Conservation (phyloP, 2,329 filamentous ascomycete genomes). For the Talaromyces pinophilus region DNA sequence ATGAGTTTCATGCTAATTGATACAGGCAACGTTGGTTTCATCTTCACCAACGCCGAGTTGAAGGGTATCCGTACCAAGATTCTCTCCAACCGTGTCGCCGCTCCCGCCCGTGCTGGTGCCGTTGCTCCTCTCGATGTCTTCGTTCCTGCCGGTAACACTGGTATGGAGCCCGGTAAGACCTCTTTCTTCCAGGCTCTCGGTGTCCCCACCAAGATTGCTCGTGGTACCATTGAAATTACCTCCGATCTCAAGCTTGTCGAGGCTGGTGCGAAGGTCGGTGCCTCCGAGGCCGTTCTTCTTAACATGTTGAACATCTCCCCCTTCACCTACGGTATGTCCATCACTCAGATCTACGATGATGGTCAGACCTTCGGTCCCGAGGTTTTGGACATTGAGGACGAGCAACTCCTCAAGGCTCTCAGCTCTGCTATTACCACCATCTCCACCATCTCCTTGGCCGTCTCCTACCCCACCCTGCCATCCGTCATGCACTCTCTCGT, state of each 20-base stretch:
- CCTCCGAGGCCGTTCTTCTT: conserved; percentile 96
- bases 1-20: neutral
- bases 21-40: conserved; percentile 89
- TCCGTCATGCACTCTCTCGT: conserved; percentile 95
- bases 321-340: conserved; percentile 98
- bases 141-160: conserved; percentile 97
- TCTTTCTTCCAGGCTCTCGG: conserved; percentile 99
- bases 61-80: conserved; percentile 93
- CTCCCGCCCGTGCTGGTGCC: conserved; percentile 96
- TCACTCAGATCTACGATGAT: conserved; percentile 94
- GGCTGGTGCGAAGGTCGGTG: conserved; percentile 88
- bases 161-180: conserved; percentile 99
- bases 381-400: conserved; percentile 92
- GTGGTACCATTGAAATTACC: conserved; percentile 99
- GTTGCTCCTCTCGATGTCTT: conserved; percentile 90
- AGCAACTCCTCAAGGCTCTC: conserved; percentile 86
- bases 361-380: conserved; percentile 85
- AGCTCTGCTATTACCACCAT: conserved; percentile 79
- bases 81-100: conserved; percentile 93
- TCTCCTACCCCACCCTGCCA: conserved; percentile 93
- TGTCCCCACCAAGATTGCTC: conserved; percentile 99
- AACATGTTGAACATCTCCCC: conserved; percentile 99
- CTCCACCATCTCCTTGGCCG: conserved; percentile 83
- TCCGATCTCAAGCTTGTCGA: conserved; percentile 97
- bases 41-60: conserved; percentile 98